Conservation (phyloP, 73 alveolate genomes). For the Symbiodinium pilosum region DNA sequence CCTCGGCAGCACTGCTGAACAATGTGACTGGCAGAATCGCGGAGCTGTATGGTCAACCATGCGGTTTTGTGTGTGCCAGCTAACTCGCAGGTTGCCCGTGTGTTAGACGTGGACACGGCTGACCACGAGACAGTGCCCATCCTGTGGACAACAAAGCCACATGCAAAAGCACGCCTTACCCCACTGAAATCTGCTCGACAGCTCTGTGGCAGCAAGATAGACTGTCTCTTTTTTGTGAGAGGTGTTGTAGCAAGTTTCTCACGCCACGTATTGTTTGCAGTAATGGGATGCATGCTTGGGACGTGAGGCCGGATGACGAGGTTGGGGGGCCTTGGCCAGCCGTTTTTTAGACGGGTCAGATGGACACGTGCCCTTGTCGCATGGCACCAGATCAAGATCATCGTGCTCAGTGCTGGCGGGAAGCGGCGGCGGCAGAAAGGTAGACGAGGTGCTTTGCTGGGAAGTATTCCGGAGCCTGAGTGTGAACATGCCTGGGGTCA, state of each 20-base stretch:
- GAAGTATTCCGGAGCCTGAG: too few relatives aligned
- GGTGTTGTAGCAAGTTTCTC: too few relatives aligned
- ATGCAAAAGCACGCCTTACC: neutral
- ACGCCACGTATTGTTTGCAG: too few relatives aligned
- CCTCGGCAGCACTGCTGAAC: neutral
- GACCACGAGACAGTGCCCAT: constrained; percentile 68
- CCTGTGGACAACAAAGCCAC: constrained; percentile 68
- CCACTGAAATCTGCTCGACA: constrained; percentile 32
- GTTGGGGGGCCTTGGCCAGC: neutral
- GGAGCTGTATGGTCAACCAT: too few relatives aligned
- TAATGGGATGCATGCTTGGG: too few relatives aligned
- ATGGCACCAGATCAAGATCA: constrained; percentile 5
- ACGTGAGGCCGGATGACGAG: neutral
- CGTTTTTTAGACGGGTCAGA: too few relatives aligned
- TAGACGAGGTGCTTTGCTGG: neutral
- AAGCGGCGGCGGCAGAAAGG: constrained; percentile 4
- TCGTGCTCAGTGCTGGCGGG: neutral
- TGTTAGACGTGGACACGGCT: constrained; percentile 2
- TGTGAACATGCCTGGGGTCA: neutral
- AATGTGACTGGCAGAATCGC: too few relatives aligned
- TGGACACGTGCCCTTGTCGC: too few relatives aligned
- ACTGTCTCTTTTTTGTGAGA: too few relatives aligned
- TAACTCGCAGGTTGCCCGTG: constrained; percentile 39
- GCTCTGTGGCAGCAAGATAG: too few relatives aligned
- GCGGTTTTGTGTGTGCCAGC: neutral